A percentile compares a stretch with the other conserved stretches of the same genome.
Evolutionary conservation across 768 basidiomycete species (phyloP).

Genomic region (Chalciporus chontae): DNA sequence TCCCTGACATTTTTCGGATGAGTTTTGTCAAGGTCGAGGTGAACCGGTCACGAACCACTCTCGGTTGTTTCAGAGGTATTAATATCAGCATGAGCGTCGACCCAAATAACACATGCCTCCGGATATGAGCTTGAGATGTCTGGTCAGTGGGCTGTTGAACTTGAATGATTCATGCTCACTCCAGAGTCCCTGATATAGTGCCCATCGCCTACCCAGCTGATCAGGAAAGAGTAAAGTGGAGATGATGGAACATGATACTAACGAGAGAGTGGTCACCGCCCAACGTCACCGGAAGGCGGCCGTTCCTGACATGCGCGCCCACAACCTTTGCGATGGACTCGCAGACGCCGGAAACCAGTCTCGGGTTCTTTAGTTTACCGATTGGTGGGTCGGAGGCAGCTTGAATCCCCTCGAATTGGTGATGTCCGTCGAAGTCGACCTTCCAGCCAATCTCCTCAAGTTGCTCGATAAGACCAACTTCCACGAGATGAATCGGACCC

Average conservation of each 20-base stretch:
- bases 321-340: slow-evolving; percentile 76
- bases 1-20: slow-evolving; percentile 48
- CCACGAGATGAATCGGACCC: slow-evolving; percentile 84
- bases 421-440: slow-evolving; percentile 87
- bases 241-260: slow-evolving; percentile 24
- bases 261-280: slow-evolving; percentile 97
- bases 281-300: slow-evolving; percentile 82
- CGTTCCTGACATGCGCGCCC: slow-evolving; percentile 69
- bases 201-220: slow-evolving; percentile 66
- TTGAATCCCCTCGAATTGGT: slow-evolving; percentile 78
- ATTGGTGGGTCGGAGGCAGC: slow-evolving; percentile 59
- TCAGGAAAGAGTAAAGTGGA: slow-evolving; percentile 8
- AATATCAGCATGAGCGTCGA: slow-evolving; percentile 97
- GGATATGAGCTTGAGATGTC: slow-evolving; percentile 53
- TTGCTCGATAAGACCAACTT: slow-evolving; percentile 80
- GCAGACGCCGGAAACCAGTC: slow-evolving; percentile 79
- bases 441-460: slow-evolving; percentile 80
- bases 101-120: slow-evolving; percentile 88
- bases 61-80: slow-evolving; percentile 84
- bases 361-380: slow-evolving; percentile 87
- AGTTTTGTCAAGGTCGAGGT: not conserved
- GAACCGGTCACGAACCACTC: slow-evolving; percentile 45
- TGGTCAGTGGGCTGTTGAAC: slow-evolving; percentile 3
- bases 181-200: slow-evolving; percentile 86
- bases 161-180: slow-evolving; percentile 39